Percentiles rank a stretch among this genome's conserved stretches.
These are phyloP conservation scores for Phytopythium kandeliae DNA, from an alignment of 352 stramenopile genomes.

Conservation along the genomic window DNA sequence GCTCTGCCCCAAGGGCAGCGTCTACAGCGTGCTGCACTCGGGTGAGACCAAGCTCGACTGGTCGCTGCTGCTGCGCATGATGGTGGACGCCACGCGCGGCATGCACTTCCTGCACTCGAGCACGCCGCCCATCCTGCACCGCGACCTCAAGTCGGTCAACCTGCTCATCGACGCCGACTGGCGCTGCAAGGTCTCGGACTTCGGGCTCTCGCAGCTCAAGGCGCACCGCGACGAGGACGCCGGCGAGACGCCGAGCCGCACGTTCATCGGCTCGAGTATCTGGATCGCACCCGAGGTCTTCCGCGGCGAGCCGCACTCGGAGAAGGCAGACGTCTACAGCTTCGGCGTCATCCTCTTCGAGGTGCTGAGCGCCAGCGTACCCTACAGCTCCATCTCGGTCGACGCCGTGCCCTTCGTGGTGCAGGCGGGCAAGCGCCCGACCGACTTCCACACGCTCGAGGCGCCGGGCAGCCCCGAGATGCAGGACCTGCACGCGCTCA, in stretches of 20 bases:
- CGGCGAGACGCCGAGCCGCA: constrained; percentile 21
- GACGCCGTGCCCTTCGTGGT: constrained; percentile 81
- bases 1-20: constrained; percentile 79
- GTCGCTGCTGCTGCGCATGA: constrained; percentile 81
- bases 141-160: constrained; percentile 89
- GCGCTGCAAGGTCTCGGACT: constrained; percentile 88
- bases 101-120: constrained; percentile 92
- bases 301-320: constrained; percentile 78
- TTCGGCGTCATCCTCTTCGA: constrained; percentile 85
- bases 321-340: constrained; percentile 88
- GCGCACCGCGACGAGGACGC: constrained; percentile 50
- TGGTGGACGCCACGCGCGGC: constrained; percentile 80
- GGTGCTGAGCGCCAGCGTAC: constrained; percentile 48
- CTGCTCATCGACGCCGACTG: constrained; percentile 86
- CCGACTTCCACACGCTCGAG: constrained; percentile 64
- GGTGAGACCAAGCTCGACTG: constrained; percentile 81
- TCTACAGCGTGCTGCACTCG: constrained; percentile 78
- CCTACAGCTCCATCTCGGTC: constrained; percentile 74
- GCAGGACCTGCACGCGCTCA: constrained; percentile 61
- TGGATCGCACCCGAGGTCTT: constrained; percentile 91
- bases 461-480: constrained; percentile 39
- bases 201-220: constrained; percentile 85
- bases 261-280: constrained; percentile 83
- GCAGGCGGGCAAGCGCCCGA: constrained; percentile 69
- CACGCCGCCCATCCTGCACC: constrained; percentile 84